phyloP scores from a whole-genome alignment of 768 basidiomycete species.

The Podaxis sp. region DNA sequence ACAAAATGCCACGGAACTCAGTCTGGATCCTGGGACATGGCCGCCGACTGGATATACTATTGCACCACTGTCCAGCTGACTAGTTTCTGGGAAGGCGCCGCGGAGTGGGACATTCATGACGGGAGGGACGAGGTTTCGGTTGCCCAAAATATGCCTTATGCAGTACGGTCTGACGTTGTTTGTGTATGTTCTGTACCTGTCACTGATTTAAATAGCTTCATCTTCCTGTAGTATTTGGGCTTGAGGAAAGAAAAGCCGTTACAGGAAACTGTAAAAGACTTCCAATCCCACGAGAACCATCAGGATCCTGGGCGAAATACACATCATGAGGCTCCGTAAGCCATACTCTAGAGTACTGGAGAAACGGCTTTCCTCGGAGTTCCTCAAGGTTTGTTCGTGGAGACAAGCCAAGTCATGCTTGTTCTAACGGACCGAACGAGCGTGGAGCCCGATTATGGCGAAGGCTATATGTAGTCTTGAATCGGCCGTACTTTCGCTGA shows the following conservation, averaged over 20 bases:
- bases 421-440: neutral
- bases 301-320: neutral
- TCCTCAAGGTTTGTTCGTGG: neutral
- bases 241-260: neutral
- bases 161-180: neutral
- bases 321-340: neutral
- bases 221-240: neutral
- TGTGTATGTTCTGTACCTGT: neutral
- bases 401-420: neutral
- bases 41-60: neutral
- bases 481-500: no score
- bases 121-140: neutral
- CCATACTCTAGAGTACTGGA: neutral
- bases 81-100: neutral
- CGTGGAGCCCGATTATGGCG: no score
- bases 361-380: slow-evolving; percentile 8
- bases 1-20: neutral
- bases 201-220: neutral
- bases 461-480: no score
- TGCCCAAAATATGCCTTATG: neutral
- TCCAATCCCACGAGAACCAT: slow-evolving; percentile 7
- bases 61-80: neutral
- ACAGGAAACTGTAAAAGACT: neutral
- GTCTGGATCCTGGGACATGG: neutral
- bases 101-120: neutral